Base-by-base conservation (phyloP, 2,329 filamentous ascomycete species). In the Colletotrichum acutatum region DNA sequence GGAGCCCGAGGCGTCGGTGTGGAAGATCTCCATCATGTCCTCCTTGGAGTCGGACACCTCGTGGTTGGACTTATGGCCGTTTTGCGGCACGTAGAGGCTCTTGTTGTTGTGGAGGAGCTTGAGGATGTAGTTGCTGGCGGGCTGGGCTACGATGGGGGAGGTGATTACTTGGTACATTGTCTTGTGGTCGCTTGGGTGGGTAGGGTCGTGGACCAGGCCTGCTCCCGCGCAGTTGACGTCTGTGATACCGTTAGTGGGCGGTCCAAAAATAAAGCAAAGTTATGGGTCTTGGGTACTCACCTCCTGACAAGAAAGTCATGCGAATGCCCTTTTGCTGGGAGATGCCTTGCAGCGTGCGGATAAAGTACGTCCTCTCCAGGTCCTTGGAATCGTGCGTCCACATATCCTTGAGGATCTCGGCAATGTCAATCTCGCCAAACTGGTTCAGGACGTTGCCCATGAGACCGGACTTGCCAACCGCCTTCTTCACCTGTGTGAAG, bases 11-110 rank as follows among this genome's bases (percentile, higher is more conserved):
- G 97, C 95, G 78, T 99, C 97, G 8, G 93, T 94, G 78, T 97
- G 95, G 89, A 99, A 99, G 76, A 99, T 97, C 86, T 99, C 97
- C 94, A 99, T 97, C 97, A 99, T 99, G 84, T 99, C 97, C 83
- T 99, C 97, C 83, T 99, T 98, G 59, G 97, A 99, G 81, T 99
- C 97, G 1, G 92, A 93, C 1, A 94, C 89, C 75, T 92, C 89
- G 74, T 95, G 90, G 1, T 88, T 93, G 1, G 93, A 92, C 76
- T 90, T 90, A 69, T 95, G 91, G 1, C 96, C 96, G 82, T 99
- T 99, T 67, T 90, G 88, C 0, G 97, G 97, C 67, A 99, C 89
- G 82, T 98, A 99, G 32, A 98, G 90, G 49, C 94, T 90, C 82
- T 96, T 97, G 84, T 95, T 96, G 86, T 93, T 97, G 87, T 98